Base-by-base conservation (phyloP, 345 rosid genomes). In the Luvunga scandens region DNA sequence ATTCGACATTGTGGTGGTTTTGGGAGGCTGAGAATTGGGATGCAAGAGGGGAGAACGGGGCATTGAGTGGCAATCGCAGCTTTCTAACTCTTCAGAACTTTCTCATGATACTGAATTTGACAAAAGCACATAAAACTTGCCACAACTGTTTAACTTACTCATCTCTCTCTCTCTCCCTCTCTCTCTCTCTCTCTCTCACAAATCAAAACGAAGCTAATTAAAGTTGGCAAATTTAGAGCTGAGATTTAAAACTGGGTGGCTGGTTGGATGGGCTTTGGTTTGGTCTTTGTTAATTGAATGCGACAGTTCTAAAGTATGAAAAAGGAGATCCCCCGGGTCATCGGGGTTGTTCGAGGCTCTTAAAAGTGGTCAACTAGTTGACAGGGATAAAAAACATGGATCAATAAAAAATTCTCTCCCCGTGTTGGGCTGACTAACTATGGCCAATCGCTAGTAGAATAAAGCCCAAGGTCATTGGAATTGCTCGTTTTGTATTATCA, bases 31-130 rank as follows among this genome's bases (percentile, higher is more conserved):
- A 42, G 48, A 42, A 42, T 42, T 42, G 48, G 12, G 50, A 45
- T 45, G 50, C 16, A 24, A 33, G 9, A 60, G 24, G 69, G 69
- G 45, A 24, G 28, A 64, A 53, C 7, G 9, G 66, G n/a, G 69
- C 68, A 30, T 62, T 30, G 42, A 66, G 53, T 42, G 45, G 77
- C 78, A 30, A 81, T 57, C 73, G 76, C 33, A 33, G 69, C 62
- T 78, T 65, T 77, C 34, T 55, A 48, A 50, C 45, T 75, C 64
- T 81, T 53, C 60, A 42, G 31, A 68, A 30, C 75, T 53, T 61
- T 34, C 33, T 9, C 16, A 75, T 80, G 81, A 67, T 68, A 61
- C 39, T 78, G 74, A 75, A 75, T 80, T 77, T 66, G 77, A 76
- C 31, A 65, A n/a, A 69, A 56, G 48, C 61, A 36, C 13, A 24